A percentile compares a stretch with the other conserved stretches of the same genome.
phyloP scores from a whole-genome alignment of 2,329 filamentous ascomycete genomes.

The Talaromyces pinophilus region DNA sequence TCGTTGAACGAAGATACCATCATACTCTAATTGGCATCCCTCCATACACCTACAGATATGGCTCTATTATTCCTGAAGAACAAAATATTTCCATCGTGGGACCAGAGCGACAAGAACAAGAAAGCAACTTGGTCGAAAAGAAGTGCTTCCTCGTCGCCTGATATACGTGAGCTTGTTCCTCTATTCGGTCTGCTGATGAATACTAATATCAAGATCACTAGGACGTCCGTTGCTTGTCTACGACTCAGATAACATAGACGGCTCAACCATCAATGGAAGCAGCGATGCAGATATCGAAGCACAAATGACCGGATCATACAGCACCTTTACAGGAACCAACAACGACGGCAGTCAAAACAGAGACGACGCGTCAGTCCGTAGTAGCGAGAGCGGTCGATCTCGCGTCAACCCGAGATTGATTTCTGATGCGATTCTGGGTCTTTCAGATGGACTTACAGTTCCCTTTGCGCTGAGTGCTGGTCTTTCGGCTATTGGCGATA shows the following conservation, averaged over 20 bases:
- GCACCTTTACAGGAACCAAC: conserved; percentile 33
- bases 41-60: conserved; percentile 28
- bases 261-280: conserved; percentile 28
- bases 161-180: conserved; percentile 21
- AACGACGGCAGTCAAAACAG: background rate
- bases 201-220: conserved; percentile 20
- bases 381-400: conserved; percentile 31
- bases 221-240: conserved; percentile 37
- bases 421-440: conserved; percentile 66
- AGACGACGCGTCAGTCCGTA: conserved; percentile 22
- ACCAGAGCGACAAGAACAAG: conserved; percentile 3
- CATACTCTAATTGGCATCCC: background rate
- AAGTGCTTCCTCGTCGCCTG: conserved; percentile 22
- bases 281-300: conserved; percentile 36
- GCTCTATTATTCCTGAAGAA: conserved; percentile 43
- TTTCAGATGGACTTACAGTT: conserved; percentile 72
- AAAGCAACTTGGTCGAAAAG: conserved; percentile 22
- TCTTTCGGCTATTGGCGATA: conserved; percentile 57
- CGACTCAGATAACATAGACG: conserved; percentile 30
- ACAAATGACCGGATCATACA: conserved; percentile 35
- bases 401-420: conserved; percentile 49
- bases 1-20: background rate
- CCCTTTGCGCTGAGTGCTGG: conserved; percentile 73
- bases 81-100: conserved; percentile 36
- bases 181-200: background rate